Percentiles rank a stretch among this genome's conserved stretches.
Evolutionary conservation across 192 early-diverging fungal species (phyloP).

Genomic region (Chytriomyces hyalinus): DNA sequence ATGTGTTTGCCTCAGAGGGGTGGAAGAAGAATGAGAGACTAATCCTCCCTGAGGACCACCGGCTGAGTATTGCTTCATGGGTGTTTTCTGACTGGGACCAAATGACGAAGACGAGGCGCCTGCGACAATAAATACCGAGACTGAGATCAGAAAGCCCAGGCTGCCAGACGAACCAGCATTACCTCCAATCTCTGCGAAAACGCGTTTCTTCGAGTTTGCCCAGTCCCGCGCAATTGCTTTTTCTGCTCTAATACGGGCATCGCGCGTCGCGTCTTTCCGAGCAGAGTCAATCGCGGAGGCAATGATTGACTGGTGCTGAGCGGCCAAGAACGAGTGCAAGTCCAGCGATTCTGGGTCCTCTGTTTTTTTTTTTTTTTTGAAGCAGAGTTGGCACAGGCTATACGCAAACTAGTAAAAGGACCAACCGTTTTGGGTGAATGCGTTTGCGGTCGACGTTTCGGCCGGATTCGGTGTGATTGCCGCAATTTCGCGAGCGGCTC

Average conservation of each 20-base stretch:
- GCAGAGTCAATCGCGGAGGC: conserved; percentile 70
- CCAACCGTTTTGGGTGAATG: background rate
- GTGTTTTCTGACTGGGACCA: background rate
- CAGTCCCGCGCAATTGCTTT: conserved; percentile 67
- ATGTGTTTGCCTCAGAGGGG: background rate
- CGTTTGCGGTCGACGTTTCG: background rate
- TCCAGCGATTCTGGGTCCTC: background rate
- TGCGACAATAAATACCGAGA: background rate
- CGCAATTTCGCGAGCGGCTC: conserved; percentile 46
- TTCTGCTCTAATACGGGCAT: conserved; percentile 71
- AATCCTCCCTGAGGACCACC: background rate
- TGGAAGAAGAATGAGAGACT: background rate
- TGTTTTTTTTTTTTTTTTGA: conserved; percentile 1
- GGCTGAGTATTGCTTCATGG: background rate
- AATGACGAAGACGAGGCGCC: background rate
- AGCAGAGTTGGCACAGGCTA: background rate
- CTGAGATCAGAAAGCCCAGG: no score
- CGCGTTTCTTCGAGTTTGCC: conserved; percentile 71
- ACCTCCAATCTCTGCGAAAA: conserved; percentile 83
- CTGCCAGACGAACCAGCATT: background rate
- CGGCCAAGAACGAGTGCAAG: conserved; percentile 70
- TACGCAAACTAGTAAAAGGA: background rate
- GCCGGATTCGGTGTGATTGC: background rate
- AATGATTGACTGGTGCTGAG: conserved; percentile 80
- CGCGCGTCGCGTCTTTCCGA: conserved; percentile 54